Percentiles rank a stretch among this genome's conserved stretches.
Conservation (phyloP, 371 early-diverging fungal species). For the Enterospora canceri region DNA sequence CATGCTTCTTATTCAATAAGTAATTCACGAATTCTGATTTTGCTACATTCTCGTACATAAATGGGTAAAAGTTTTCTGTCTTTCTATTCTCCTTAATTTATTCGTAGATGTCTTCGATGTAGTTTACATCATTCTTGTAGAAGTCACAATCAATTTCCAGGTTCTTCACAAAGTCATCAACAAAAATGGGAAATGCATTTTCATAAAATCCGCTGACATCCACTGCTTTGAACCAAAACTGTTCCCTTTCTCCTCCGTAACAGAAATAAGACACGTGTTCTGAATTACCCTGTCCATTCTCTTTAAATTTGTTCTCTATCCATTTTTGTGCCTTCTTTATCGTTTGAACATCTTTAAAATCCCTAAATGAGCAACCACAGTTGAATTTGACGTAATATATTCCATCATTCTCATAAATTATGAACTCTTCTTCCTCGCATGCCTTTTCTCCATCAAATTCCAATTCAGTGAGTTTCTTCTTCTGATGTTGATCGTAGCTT, state of each 20-base stretch:
- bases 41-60: constrained; percentile 20
- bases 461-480: neutral
- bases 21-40: constrained; percentile 38
- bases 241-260: neutral
- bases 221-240: neutral
- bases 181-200: neutral
- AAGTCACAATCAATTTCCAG: neutral
- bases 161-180: constrained; percentile 5
- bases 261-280: neutral
- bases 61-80: neutral
- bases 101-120: neutral
- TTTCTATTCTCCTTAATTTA: neutral
- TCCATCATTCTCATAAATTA: no score
- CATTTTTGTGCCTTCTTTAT: neutral
- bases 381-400: no score
- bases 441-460: neutral
- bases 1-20: constrained; percentile 28
- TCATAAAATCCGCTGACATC: neutral
- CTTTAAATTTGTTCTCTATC: neutral
- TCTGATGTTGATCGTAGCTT: neutral
- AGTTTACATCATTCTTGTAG: neutral
- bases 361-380: neutral
- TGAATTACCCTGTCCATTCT: neutral
- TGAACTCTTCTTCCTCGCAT: neutral
- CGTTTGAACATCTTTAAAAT: neutral